Evolutionary conservation across 2,329 filamentous ascomycete species (phyloP), one percentile per base, ranked within the genome.

Genomic region (Emmonsiellopsis sp.): DNA sequence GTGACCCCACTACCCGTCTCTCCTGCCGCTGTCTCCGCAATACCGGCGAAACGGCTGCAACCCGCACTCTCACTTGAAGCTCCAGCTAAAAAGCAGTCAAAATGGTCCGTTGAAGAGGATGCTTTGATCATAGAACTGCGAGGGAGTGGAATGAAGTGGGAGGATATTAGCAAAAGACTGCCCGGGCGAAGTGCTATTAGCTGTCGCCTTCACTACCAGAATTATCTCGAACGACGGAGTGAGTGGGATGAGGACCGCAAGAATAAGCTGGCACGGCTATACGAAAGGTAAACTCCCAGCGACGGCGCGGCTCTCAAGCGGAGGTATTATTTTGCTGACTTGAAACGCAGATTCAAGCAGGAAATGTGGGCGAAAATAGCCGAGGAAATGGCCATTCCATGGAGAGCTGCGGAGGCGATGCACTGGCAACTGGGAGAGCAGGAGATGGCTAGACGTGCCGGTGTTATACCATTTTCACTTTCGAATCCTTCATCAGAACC

Each of bases 221-320:
- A 98, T 68, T 97, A 97, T 68, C 81, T 96, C 51, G 93, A 98
- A 71, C 82, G 90, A 64, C 81, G 90, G 54, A 90, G 88, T 63
- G 89, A 95, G 67, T 97, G 92, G 91, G 90, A 96, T 64, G 93
- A 97, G 65, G 92, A 97, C 70, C 87, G 89, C 68, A 97, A 96
- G 75, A 95, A 96, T 73, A 96, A 95, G 74, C 83, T 97, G 49
- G 92, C 92, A 39, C 81, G 91, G 63, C 79, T 97, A 43, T 97
- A 97, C 69, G 91, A 96, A 74, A 88, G 93, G 92, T 96, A 80
- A 56, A 53, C 55, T 13, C 8, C 44, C 44, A 5, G 17, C 8
- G 40, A 39, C 14, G 5, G 10, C 37, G 33, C 32, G 14, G 13
- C 34, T 8, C n/a, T 4, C 11, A 32, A 33, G 14, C 33, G 14